Evolutionary conservation across 345 rosid genomes (phyloP), one percentile per base, ranked within the genome.

Genomic region (Linum trigynum): DNA sequence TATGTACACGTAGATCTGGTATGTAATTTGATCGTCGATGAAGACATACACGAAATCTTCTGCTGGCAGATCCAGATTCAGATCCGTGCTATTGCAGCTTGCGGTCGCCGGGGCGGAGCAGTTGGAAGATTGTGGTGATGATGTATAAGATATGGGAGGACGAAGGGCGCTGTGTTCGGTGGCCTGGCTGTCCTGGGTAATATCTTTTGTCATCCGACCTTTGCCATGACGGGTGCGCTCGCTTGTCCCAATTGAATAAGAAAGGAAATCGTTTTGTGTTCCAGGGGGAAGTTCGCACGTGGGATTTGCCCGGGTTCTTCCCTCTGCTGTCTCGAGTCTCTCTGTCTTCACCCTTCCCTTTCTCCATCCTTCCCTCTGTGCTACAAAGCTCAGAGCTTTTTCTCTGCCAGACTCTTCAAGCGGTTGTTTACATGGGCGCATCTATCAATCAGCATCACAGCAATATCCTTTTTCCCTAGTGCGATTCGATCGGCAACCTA

Each of bases 151-250:
- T 57, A 57, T 57, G 5, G 38, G 38, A 37, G 61, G 61, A 57
- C 35, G 0, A 9, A 16, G 7, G 38, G 61, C 38, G 14, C 36
- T 17, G 61, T 57, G 23, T 57, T 2, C 14, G 3, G 61, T 23
- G 12, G 38, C 61, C 61, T 37, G 61, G 38, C 17, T 11, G 36
- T 37, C 38, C 61, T 32, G 7, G 38, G 16, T 37, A 9, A 37
- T 57, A 57, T 57, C 61, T 57, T 57, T 57, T 57, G 61, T 57
- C 61, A 57, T 57, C 61, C 61, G 61, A 57, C 38, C 61, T 57
- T 57, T 57, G 61, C 61, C 61, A 57, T 57, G 61, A 3, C 38
- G 38, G 61, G 61, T 57, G 61, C 61, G 61, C 61, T 57, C 38
- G 23, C 61, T n/a, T 57, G 61, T 38, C 36, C 36, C 32, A 23